Conservation (phyloP, 177 flowering plant species). For the Vitis hybrid region DNA sequence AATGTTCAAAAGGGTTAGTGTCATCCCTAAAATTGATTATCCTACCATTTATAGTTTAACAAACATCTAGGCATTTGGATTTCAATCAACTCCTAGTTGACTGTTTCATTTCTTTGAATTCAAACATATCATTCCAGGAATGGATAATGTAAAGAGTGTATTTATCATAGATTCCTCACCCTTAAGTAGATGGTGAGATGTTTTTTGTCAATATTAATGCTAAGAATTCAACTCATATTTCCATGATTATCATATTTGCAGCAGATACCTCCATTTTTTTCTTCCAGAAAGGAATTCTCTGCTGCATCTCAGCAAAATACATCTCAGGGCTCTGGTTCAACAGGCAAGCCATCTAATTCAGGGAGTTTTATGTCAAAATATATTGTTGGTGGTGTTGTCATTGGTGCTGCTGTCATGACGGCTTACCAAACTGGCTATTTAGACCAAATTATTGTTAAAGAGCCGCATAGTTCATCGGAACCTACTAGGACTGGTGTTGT, state of each 20-base stretch:
- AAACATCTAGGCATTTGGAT: too few relatives aligned
- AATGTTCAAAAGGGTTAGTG: too few relatives aligned
- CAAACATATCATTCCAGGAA: too few relatives aligned
- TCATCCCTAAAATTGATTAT: too few relatives aligned
- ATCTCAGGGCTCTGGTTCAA: slow-evolving; percentile 25
- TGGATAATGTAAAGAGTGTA: too few relatives aligned
- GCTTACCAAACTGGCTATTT: slow-evolving; percentile 64
- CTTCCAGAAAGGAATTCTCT: slow-evolving; percentile 54
- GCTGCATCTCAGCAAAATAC: slow-evolving; percentile 32
- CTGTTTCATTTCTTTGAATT: too few relatives aligned
- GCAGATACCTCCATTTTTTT: slow-evolving; percentile 44
- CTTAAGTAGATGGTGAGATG: too few relatives aligned
- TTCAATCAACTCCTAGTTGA: too few relatives aligned
- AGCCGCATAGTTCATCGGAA: slow-evolving; percentile 14
- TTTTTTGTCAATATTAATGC: not conserved
- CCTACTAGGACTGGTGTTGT: slow-evolving; percentile 10
- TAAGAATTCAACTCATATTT: not conserved
- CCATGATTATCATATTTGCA: not conserved
- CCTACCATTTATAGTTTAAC: too few relatives aligned
- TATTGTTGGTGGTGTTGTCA: slow-evolving; percentile 44
- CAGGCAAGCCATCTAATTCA: slow-evolving; percentile 35
- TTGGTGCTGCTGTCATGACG: slow-evolving; percentile 47
- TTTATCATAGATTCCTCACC: not conserved
- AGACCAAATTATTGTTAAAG: slow-evolving; percentile 32
- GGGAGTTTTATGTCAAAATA: slow-evolving; percentile 34